Evolutionary conservation across 768 basidiomycete genomes (phyloP).

Genomic region (Tulasnella sp.): DNA sequence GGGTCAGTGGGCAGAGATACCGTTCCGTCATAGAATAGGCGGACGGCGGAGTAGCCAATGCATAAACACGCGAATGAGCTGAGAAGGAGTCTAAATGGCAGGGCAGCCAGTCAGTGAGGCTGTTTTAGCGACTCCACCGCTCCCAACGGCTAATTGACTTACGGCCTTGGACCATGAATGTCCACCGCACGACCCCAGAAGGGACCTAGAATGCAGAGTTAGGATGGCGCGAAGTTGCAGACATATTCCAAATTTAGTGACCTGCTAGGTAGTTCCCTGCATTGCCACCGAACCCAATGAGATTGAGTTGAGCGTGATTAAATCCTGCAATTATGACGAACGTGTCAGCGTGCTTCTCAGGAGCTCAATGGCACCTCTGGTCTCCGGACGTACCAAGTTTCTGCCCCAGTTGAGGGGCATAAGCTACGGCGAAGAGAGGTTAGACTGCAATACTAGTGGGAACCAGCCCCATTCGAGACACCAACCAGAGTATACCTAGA

Average conservation of each 20-base stretch:
- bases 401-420: slow-evolving; percentile 81
- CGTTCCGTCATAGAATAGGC: slow-evolving; percentile 59
- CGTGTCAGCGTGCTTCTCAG: background rate
- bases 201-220: slow-evolving; percentile 72
- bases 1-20: slow-evolving; percentile 39
- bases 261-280: background rate
- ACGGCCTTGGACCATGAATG: slow-evolving; percentile 58
- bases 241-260: slow-evolving; percentile 58
- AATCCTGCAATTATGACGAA: slow-evolving; percentile 36
- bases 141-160: slow-evolving; percentile 24
- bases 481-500: slow-evolving; percentile 43
- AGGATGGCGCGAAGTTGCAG: slow-evolving; percentile 43
- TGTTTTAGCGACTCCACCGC: background rate
- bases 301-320: slow-evolving; percentile 74
- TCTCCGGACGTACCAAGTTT: slow-evolving; percentile 47
- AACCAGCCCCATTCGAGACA: background rate
- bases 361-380: background rate
- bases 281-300: slow-evolving; percentile 47
- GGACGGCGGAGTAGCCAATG: slow-evolving; percentile 71
- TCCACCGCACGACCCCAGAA: slow-evolving; percentile 79
- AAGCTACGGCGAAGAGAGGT: slow-evolving; percentile 48
- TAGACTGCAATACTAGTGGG: background rate
- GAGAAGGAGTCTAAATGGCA: slow-evolving; percentile 49
- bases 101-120: background rate
- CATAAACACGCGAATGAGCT: slow-evolving; percentile 59